Evolutionary conservation across 106 monocot species (phyloP).

Genomic region (Dendrobium officinale): DNA sequence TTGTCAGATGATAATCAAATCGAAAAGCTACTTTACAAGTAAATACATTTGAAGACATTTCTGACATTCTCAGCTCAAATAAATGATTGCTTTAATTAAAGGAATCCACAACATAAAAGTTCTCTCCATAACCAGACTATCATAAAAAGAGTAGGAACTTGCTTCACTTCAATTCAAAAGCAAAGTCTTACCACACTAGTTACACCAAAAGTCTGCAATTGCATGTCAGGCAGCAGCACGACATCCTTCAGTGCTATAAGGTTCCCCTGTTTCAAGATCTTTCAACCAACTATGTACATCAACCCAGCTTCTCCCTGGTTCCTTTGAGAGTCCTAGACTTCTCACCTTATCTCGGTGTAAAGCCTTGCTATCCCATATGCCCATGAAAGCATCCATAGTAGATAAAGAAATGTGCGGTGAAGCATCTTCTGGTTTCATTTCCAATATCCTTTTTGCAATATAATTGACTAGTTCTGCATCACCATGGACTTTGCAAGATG

Average conservation of each 20-base stretch:
- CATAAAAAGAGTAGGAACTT: background rate
- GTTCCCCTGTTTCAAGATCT: background rate
- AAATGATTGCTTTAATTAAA: background rate
- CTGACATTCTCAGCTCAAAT: background rate
- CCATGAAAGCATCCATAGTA: constrained; percentile 37
- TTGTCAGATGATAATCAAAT: background rate
- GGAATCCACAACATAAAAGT: background rate
- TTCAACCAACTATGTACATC: constrained; percentile 20
- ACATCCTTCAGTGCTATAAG: background rate
- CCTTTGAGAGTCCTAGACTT: constrained; percentile 27
- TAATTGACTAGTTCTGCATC: constrained; percentile 29
- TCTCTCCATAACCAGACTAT: background rate
- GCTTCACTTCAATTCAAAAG: background rate
- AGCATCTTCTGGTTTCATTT: constrained; percentile 31
- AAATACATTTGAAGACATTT: background rate
- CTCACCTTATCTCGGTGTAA: constrained; percentile 13
- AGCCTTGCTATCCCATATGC: constrained; percentile 34
- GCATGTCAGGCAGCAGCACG: background rate
- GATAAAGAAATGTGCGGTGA: constrained; percentile 36
- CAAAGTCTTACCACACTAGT: background rate
- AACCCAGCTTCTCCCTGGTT: constrained; percentile 44
- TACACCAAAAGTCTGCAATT: background rate
- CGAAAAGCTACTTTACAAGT: background rate
- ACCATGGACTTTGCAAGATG: constrained; percentile 55
- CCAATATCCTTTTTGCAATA: constrained; percentile 44